These are phyloP conservation scores for Pythium chondricola DNA, from an alignment of 352 stramenopile species.

Conservation along the genomic window DNA sequence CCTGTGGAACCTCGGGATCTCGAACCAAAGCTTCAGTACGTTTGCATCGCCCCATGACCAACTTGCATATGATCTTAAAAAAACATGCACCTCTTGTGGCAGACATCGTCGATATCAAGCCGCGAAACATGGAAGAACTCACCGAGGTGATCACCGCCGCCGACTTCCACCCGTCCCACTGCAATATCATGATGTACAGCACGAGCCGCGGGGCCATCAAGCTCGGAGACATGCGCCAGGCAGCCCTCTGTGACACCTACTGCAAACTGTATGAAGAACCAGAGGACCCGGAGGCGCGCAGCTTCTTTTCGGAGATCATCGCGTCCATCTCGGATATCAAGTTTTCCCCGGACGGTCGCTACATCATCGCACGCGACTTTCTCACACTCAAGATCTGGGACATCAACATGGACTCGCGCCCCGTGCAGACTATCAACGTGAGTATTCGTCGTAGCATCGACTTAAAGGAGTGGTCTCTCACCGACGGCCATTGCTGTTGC, in stretches of 20 bases:
- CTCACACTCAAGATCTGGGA: constrained; percentile 96
- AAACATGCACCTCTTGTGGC: too few relatives aligned
- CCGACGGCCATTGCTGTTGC: neutral
- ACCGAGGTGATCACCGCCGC: constrained; percentile 95
- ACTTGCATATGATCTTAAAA: neutral
- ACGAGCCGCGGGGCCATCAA: constrained; percentile 90
- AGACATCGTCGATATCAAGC: constrained; percentile 97
- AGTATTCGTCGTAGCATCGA: constrained; percentile 17
- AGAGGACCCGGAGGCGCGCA: constrained; percentile 74
- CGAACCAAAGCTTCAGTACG: constrained; percentile 88
- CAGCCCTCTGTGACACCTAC: constrained; percentile 84
- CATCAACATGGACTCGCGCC: constrained; percentile 91
- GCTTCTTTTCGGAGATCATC: constrained; percentile 96
- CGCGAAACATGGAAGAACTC: constrained; percentile 95
- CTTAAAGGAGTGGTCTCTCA: too few relatives aligned
- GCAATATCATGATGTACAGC: constrained; percentile 95
- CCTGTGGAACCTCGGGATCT: constrained; percentile 91
- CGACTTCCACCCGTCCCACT: constrained; percentile 92
- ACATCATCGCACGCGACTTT: constrained; percentile 94
- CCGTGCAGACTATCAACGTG: constrained; percentile 91
- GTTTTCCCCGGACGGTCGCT: constrained; percentile 91
- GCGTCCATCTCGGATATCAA: constrained; percentile 93
- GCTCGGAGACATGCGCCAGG: constrained; percentile 89
- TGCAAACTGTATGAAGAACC: constrained; percentile 83
- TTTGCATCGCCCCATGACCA: too few relatives aligned